Base-by-base conservation (phyloP, 305 asterid species). In the Lippia alba region DNA sequence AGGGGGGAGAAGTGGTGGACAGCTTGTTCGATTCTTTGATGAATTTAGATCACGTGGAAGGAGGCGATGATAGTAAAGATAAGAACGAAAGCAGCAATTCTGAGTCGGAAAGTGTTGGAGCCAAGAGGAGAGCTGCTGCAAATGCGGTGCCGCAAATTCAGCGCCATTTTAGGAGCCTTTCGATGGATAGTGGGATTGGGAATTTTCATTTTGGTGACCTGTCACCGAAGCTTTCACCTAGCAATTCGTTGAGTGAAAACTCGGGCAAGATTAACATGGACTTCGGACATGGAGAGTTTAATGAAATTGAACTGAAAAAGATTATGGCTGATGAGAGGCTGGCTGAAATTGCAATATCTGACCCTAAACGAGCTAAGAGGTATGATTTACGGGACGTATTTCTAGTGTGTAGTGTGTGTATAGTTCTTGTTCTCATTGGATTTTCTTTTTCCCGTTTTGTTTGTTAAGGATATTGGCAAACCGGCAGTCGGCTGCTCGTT, bases 401-500 rank as follows among this genome's bases (percentile, higher is more conserved):
- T 67, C 58, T 67, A 41, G 45, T 30, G 11, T 9, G n/a, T 41
- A 44, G 53, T 33, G 8, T 41, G 45, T 33, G 8, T 45, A 33
- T 6, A 39, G 15, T n/a, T 60, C 45, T 16, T 64, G 57, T 24
- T 44, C 24, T 33, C 39, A 49, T 20, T 55, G 19, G n/a, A 66
- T 60, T n/a, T 66, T 18, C 48, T 62, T 12, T 61, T 30, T 65
- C 82, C 4, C 41, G 6, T 36, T 36, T 36, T 36, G 1, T 36
- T 36, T 36, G 0, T 36, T 36, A 36, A 93, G 98, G 85, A 90
- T 94, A 78, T 78, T 94, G 82, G 96, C 97, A 33, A 94, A 91
- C 73, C 91, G 98, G 66, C 96, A 89, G 59, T 94, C 98, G 46
- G 96, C 97, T 79, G 98, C 98, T 78, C 94, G 97, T 65, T 94